Base-by-base conservation (phyloP, 1,284 basidiomycete genomes). In the Apiotrichum veenhuisii region DNA sequence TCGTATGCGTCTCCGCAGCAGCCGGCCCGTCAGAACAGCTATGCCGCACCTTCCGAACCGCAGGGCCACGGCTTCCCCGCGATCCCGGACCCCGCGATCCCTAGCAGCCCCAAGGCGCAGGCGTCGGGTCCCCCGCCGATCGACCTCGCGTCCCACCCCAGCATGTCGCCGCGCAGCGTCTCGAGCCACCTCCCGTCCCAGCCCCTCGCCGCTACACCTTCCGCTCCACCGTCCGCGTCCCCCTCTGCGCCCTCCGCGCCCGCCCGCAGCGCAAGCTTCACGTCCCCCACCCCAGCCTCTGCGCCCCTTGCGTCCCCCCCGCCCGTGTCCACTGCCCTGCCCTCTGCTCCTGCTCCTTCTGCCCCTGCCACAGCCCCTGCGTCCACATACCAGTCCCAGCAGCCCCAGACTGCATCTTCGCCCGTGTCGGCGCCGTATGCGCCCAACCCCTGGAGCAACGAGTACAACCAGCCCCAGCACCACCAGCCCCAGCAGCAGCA, bases 171-270 rank as follows among this genome's bases (percentile, higher is more conserved):
- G 0, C 47, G 48, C 5, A 51, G 48, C 50, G 40, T 54, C 26
- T 72, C 40, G 7, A 80, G n/a, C 59, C 71, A 10, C 77, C 61
- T 81, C 62, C 76, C 25, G 59, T 67, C 63, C 49, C 69, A 4
- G 44, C 43, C 14, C 17, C 52, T 2, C 22, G 40, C 40, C 15
- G 14, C 51, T 3, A n/a, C n/a, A n/a, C n/a, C n/a, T n/a, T n/a
- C n/a, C n/a, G n/a, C n/a, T n/a, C n/a, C n/a, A n/a, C n/a, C n/a
- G n/a, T n/a, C n/a, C n/a, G n/a, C n/a, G n/a, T n/a, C n/a, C n/a
- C 23, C 46, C 17, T 30, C 34, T 12, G 47, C 36, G 1, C 58
- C 58, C 4, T 47, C 47, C 10, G 55, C 59, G 2, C 55, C 59
- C 3, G 36, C 52, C 3, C 50, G 58, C 2, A 43, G 38, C n/a